Evolutionary conservation across 208 protist species (phyloP), one percentile per base, ranked within the genome.

Genomic region (Trypanosoma platydactyli): DNA sequence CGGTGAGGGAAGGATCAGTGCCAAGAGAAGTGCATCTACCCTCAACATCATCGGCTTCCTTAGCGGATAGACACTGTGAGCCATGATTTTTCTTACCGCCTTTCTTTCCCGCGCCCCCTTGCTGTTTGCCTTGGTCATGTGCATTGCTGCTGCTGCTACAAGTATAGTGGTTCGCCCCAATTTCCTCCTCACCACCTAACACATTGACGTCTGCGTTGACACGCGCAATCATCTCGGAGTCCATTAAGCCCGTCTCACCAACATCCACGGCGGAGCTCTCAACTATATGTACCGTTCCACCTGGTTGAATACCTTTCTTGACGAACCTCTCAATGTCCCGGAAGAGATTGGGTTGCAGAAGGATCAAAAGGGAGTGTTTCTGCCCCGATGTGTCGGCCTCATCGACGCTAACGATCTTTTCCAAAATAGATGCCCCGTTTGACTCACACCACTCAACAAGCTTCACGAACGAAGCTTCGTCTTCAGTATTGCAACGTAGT

Each of bases 311-410:
- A 29, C 82, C 65, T 45, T 68, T 64, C 71, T 90, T 89, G 12
- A 95, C 81, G 62, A 92, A 92, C 42, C 24, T 71, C 42, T 92
- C 89, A 48, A 93, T 41, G 20, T 84, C 83, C 13, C 87, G 82
- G 60, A 90, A 92, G 5, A 90, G 71, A 62, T 86, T 73, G 5
- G 89, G 89, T 64, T 86, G 86, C 44, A 89, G 68, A 24, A 85
- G 35, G 44, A 95, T 45, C 13, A 95, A 60, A 15, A 90, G 52
- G 0, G 88, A 84, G 54, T 74, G 53, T 18, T 16, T 52, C 4
- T 53, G 41, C 40, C 18, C 51, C 13, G 40, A 38, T 3, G 1
- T 24, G 22, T 33, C 45, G 16, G 40, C 11, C 2, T 25, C 40
- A 35, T 22, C 45, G 25, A 53, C 1, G 24, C 57, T 51, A 16